phyloP scores from a whole-genome alignment of 257 asterid genomes.

The Capsicum pubescens region DNA sequence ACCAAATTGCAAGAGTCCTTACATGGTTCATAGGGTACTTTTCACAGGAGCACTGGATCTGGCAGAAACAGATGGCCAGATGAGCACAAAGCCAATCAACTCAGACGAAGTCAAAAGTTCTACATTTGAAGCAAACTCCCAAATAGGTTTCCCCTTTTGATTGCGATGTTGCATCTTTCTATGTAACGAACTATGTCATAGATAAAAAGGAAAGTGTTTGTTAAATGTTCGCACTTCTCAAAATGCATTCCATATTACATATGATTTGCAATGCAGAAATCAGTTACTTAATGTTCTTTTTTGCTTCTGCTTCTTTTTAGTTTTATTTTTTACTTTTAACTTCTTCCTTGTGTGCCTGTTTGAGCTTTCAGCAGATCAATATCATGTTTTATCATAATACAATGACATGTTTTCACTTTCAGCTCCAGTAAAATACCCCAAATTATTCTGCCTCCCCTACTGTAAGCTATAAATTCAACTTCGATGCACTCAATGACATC shows the following conservation, averaged over 20 bases:
- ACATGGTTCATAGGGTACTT: background rate
- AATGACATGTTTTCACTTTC: constrained; percentile 14
- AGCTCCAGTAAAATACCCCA: constrained; percentile 12
- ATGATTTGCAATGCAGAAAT: background rate
- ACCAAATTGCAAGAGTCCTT: background rate
- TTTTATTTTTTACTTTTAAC: background rate
- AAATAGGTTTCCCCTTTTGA: background rate
- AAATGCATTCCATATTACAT: background rate
- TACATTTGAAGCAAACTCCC: background rate
- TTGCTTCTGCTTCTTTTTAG: background rate
- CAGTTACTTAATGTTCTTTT: background rate
- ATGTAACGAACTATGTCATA: background rate
- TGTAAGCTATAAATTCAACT: constrained; percentile 1
- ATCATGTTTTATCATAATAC: constrained; percentile 17
- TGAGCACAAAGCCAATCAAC: background rate
- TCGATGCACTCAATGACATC: constrained; percentile 11
- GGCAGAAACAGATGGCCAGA: background rate
- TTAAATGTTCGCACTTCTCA: background rate
- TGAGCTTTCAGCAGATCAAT: constrained; percentile 25
- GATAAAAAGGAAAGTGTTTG: background rate
- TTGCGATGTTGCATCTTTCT: background rate
- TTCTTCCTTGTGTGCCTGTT: constrained; percentile 24
- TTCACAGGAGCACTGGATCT: background rate
- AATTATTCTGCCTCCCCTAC: background rate
- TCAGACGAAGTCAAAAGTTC: background rate